Evolutionary conservation across 1,284 basidiomycete species (phyloP), one percentile per base, ranked within the genome.

Genomic region (Omphalotus olearius): DNA sequence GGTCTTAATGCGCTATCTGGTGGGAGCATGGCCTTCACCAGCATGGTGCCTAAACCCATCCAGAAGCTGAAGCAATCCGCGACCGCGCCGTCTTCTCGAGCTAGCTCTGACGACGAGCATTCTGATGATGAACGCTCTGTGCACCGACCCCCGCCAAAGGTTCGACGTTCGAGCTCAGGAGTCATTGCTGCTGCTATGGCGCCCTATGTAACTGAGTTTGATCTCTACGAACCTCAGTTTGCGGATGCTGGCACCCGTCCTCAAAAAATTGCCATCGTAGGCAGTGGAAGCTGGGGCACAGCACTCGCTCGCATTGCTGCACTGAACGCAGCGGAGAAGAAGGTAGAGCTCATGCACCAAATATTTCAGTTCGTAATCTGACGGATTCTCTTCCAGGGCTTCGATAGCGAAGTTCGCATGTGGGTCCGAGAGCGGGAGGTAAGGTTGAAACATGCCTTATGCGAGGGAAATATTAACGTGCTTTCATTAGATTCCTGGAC

Each of bases 401-500:
- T 59, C 18, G 47, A 59, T 30, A 49, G 48, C 11, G 56, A 56
- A 50, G 58, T 59, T 6, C 53, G 50, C 41, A 57, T 59, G 52
- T 59, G 58, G 58, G 56, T 59, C 6, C 58, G 54, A 23, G 58
- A 59, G 44, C 51, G 52, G 6, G 56, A 59, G 56, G 58, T 57
- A 28, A 3, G 28, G 20, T 20, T 51, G 33, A 26, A 28, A n/a
- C 38, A 2, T 20, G n/a, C n/a, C n/a, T 14, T 7, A 17, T 42
- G 18, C 14, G n/a, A 14, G 11, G 23, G 3, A 23, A 23, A 23
- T 3, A 20, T 30, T 30, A n/a, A 35, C 26, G 37, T 17, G 20
- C 14, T n/a, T n/a, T 39, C 33, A 39, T 14, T 33, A 58, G 57
- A 55, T 56, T 23, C 53, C 55, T 17, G 57, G 57, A 1, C 45